Percentiles rank a stretch among this genome's conserved stretches.
These are phyloP conservation scores for Sarocladium brachiariae DNA, from an alignment of 2,329 filamentous ascomycete species.

Conservation along the genomic window DNA sequence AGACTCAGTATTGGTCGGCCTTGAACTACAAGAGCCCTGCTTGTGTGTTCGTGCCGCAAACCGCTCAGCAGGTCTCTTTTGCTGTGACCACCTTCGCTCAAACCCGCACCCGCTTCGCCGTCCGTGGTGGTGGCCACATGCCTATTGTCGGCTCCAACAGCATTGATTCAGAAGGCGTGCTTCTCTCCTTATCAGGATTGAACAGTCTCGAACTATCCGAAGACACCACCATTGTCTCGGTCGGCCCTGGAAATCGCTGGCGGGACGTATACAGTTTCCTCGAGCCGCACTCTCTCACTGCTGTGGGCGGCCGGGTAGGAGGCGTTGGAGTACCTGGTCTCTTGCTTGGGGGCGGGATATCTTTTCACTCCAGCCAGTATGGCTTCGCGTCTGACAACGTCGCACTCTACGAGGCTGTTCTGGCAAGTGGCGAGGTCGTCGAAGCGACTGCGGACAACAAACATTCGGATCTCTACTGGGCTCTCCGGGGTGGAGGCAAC, in stretches of 20 bases:
- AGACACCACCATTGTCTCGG: conserved; percentile 26
- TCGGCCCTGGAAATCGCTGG: conserved; percentile 39
- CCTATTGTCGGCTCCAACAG: conserved; percentile 21
- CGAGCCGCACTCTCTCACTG: conserved; percentile 8
- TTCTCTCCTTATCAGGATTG: conserved; percentile 14
- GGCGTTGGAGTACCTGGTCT: conserved; percentile 13
- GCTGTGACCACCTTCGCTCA: conserved; percentile 18
- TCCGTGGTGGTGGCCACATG: conserved; percentile 24
- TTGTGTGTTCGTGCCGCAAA: conserved; percentile 20
- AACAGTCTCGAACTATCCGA: conserved; percentile 13
- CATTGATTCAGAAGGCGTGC: conserved; percentile 19
- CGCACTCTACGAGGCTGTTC: conserved; percentile 34
- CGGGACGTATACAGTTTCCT: conserved; percentile 12
- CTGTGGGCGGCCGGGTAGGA: conserved; percentile 12
- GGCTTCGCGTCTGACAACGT: conserved; percentile 23
- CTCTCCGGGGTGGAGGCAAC: conserved; percentile 27
- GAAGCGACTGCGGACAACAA: conserved; percentile 26
- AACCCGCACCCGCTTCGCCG: conserved; percentile 16
- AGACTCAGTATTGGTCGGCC: conserved; percentile 2
- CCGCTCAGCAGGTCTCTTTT: conserved; percentile 16
- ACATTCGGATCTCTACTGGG: conserved; percentile 28
- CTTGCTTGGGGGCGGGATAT: conserved; percentile 15
- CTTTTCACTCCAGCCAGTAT: conserved; percentile 19
- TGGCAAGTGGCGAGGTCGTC: conserved; percentile 30
- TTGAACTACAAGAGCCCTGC: conserved; percentile 13